Percentiles rank a stretch among this genome's conserved stretches.
Conservation (phyloP, 352 stramenopile species). For the Blastocystis sp. region DNA sequence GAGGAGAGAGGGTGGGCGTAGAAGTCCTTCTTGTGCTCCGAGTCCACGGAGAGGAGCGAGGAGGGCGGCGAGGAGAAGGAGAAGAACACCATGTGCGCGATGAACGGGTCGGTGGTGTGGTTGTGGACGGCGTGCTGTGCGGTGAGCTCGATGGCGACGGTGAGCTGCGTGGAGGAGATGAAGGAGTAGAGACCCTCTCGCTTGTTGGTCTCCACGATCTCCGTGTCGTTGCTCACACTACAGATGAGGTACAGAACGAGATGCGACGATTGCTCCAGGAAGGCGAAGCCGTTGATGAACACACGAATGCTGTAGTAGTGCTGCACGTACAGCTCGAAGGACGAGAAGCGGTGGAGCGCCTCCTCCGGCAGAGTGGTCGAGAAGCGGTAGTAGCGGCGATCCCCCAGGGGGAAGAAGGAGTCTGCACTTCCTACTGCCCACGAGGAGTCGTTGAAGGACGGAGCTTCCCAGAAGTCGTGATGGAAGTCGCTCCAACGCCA, state of each 20-base stretch:
- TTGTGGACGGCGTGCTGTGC: not conserved
- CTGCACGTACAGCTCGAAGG: constrained; percentile 42
- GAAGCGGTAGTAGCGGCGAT: constrained; percentile 31
- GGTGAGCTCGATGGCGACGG: constrained; percentile 18
- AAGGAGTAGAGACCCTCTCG: constrained; percentile 3
- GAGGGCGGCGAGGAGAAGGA: constrained; percentile 29
- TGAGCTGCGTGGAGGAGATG: not conserved
- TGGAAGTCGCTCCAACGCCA: constrained; percentile 18
- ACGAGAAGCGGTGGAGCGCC: not conserved
- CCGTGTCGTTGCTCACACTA: not conserved
- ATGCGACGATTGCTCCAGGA: not conserved
- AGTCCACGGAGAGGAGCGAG: not conserved
- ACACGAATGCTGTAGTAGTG: constrained; percentile 20
- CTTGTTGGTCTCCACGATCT: constrained; percentile 11
- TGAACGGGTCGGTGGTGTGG: constrained; percentile 34
- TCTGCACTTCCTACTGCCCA: not conserved
- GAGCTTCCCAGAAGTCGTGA: not conserved
- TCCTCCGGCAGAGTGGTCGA: not conserved
- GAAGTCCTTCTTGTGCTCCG: constrained; percentile 28
- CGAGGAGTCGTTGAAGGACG: constrained; percentile 8
- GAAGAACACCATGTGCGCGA: constrained; percentile 47
- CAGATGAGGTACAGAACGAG: not conserved
- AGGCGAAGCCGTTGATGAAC: constrained; percentile 41
- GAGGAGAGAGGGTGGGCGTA: constrained; percentile 18
- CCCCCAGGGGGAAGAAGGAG: constrained; percentile 8